These are phyloP conservation scores for Candida ulmi DNA, from an alignment of 805 yeast species.

Conservation along the genomic window DNA sequence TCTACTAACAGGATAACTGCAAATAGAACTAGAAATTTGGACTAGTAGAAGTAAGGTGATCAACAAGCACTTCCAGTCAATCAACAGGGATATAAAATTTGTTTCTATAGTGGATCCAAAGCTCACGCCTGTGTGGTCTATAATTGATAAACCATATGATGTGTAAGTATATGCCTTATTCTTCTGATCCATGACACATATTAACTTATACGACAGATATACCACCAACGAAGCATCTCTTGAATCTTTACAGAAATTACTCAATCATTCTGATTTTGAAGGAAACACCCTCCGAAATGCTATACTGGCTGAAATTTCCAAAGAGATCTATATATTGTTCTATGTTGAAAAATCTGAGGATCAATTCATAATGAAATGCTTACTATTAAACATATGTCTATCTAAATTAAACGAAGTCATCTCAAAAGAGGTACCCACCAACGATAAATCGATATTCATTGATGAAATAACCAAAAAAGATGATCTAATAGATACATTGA, in stretches of 20 bases:
- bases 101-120: slow-evolving; percentile 16
- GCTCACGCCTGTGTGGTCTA: slow-evolving; percentile 22
- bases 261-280: slow-evolving; percentile 12
- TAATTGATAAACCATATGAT: slow-evolving; percentile 22
- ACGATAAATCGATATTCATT: slow-evolving; percentile 9
- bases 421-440: slow-evolving; percentile 1
- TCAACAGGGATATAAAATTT: slow-evolving; percentile 6
- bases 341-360: slow-evolving; percentile 12
- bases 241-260: slow-evolving; percentile 9
- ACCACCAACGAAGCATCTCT: slow-evolving; percentile 11
- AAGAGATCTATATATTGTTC: slow-evolving; percentile 13
- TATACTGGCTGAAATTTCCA: slow-evolving; percentile 8
- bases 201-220: slow-evolving; percentile 8
- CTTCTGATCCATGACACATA: not conserved
- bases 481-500: slow-evolving; percentile 19
- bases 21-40: slow-evolving; percentile 22
- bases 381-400: slow-evolving; percentile 13
- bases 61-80: slow-evolving; percentile 11
- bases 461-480: slow-evolving; percentile 18
- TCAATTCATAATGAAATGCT: slow-evolving; percentile 12
- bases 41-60: slow-evolving; percentile 20
- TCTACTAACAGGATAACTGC: no score
- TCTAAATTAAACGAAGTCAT: slow-evolving; percentile 6
- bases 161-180: slow-evolving; percentile 13
- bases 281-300: slow-evolving; percentile 10